phyloP scores from a whole-genome alignment of 345 rosid genomes.

The Camelina hispida region DNA sequence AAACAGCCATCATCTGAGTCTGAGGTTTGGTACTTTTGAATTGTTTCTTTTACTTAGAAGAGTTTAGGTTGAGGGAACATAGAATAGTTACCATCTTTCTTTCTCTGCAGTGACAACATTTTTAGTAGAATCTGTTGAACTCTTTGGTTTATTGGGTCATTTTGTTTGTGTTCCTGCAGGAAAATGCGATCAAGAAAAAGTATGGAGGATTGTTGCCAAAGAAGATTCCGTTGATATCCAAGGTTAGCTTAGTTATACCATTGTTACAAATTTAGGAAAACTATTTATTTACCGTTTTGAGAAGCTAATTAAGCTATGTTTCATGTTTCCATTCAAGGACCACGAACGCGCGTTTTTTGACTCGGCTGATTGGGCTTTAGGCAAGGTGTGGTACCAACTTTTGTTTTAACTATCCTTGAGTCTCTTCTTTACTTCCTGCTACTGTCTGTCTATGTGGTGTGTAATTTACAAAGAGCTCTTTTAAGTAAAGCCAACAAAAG shows the following conservation, averaged over 20 bases:
- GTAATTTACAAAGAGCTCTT: background rate
- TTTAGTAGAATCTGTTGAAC: background rate
- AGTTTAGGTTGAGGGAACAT: background rate
- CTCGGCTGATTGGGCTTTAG: conserved; percentile 97
- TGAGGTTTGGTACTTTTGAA: conserved; percentile 49
- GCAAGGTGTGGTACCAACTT: conserved; percentile 57
- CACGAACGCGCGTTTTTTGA: conserved; percentile 89
- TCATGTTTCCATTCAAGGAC: conserved; percentile 53
- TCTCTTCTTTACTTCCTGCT: background rate
- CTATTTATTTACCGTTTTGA: background rate
- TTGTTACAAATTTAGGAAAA: background rate
- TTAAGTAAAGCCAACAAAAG: background rate
- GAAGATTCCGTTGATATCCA: conserved; percentile 81
- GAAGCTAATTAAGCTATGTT: conserved; percentile 19
- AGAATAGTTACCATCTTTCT: conserved; percentile 3
- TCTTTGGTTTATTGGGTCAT: background rate
- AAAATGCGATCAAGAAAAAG: conserved; percentile 65
- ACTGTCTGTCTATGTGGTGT: conserved; percentile 8
- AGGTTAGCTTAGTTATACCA: conserved; percentile 51
- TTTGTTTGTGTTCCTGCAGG: conserved; percentile 49
- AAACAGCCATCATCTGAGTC: conserved; percentile 50
- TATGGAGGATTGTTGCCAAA: conserved; percentile 73
- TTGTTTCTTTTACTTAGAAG: background rate
- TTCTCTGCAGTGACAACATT: background rate
- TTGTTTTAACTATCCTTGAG: background rate